Evolutionary conservation across 2,329 filamentous ascomycete species (phyloP), one percentile per base, ranked within the genome.

Genomic region (Nemania sp.): DNA sequence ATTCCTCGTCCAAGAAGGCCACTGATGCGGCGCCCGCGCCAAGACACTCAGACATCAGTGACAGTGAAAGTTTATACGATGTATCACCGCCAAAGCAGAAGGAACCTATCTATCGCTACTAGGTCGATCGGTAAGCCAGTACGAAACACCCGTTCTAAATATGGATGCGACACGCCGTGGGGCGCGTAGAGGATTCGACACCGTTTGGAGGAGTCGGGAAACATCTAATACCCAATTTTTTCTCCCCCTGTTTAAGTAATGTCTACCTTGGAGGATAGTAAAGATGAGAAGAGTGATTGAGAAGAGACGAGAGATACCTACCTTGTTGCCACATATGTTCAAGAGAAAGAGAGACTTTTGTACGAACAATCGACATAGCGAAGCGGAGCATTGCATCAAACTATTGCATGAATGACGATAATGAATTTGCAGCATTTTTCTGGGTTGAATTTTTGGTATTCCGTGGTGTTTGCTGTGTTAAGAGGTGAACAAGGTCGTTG

Each of bases 61-160:
- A 79, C 3, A 76, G 79, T 43, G 77, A 79, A 41, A 80, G 82
- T 38, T 73, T 83, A 47, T 84, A 84, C 62, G 79, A 81, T 51
- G 64, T 22, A 11, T 47, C 66, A n/a, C 74, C 76, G 18, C 74
- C 78, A 22, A 82, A 79, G 72, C 77, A 73, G 62, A 82, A 82
- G 67, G 77, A 80, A 52, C 78, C 80, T 26, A 74, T 76, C 32
- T 78, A 80, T 64, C 78, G 78, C 51, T 80, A 81, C 62, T 77
- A 72, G 35, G 20, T 52, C 18, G 20, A 54, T 61, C 22, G 22
- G 29, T 11, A 5, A 59, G 22, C 24, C 29, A 45, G 49, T 24
- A 20, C 15, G 11, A 26, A 29, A 20, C 32, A 18, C 49, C 29
- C 13, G 26, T 38, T 45, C n/a, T 55, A 20, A 35, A 35, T 32